Evolutionary conservation across 2,329 filamentous ascomycete genomes (phyloP).

Genomic region (Stagonosporopsis rhizophila): DNA sequence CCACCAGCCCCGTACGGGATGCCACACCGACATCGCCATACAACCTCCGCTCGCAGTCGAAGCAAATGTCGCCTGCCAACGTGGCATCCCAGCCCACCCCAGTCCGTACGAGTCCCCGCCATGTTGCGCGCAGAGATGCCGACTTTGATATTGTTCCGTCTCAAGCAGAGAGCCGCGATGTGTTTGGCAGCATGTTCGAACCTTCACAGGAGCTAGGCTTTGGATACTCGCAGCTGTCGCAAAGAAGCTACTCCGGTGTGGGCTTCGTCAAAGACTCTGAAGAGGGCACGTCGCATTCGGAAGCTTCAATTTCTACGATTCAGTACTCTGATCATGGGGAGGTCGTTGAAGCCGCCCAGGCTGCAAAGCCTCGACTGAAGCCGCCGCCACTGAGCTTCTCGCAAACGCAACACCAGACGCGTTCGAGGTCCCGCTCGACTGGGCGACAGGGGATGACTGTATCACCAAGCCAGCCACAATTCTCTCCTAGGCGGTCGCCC

Average conservation of each 20-base stretch:
- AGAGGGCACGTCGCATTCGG: constrained; percentile 40
- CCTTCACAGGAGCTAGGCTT: constrained; percentile 35
- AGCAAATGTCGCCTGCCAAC: constrained; percentile 30
- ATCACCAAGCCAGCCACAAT: constrained; percentile 6
- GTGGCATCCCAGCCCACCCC: background rate
- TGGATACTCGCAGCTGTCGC: constrained; percentile 26
- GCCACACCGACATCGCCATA: constrained; percentile 34
- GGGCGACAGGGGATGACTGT: background rate
- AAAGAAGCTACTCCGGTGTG: constrained; percentile 34
- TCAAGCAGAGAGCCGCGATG: constrained; percentile 1
- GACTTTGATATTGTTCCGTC: constrained; percentile 25
- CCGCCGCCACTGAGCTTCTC: constrained; percentile 1
- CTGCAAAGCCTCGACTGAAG: constrained; percentile 7
- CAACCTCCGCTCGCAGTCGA: constrained; percentile 39
- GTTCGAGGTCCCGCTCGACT: background rate
- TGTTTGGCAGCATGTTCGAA: constrained; percentile 21
- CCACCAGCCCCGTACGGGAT: constrained; percentile 28
- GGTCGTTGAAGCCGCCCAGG: constrained; percentile 1
- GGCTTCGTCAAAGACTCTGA: constrained; percentile 42
- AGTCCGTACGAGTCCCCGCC: constrained; percentile 21
- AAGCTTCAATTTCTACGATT: constrained; percentile 36
- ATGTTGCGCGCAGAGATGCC: constrained; percentile 19
- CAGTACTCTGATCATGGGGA: constrained; percentile 27
- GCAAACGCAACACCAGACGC: background rate
- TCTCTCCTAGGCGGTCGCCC: constrained; percentile 1